Evolutionary conservation across 768 basidiomycete species (phyloP), one percentile per base, ranked within the genome.

Genomic region (Panus rudis): DNA sequence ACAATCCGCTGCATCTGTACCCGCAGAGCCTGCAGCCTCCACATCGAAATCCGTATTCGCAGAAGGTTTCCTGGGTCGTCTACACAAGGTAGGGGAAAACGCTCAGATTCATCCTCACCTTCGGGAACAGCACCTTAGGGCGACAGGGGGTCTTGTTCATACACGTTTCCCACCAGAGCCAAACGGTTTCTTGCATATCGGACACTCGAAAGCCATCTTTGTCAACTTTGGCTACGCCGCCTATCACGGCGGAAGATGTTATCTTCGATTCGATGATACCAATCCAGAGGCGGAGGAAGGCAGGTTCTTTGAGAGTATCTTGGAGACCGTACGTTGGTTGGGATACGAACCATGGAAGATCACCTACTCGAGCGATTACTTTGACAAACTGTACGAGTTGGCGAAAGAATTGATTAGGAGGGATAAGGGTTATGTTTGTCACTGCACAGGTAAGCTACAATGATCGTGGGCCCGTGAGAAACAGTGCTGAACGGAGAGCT

Each of bases 131-230:
- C 96, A 99, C 59, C 67, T 98, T 30, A 72, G 77, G 6, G 72
- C 71, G 4, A 98, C 96, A 1, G 76, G 75, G 12, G 89, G 92
- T 6, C 69, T 76, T 39, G 93, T 98, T 4, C 84, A 83, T 68
- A 99, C 96, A 10, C 89, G 96, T 28, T 99, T 99, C 66, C 96
- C 96, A 20, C 96, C 96, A 2, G 96, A 99, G 65, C 96, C 96
- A 3, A 99, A 99, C 59, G 96, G 96, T 11, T 98, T 77, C 65
- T 73, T 98, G 30, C 96, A 92, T 55, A 84, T 91, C 52, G 94
- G 94, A 3, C 96, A 99, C 58, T 97, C 93, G 39, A 99, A 99
- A 60, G 94, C 96, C 3, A 97, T 99, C 56, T 94, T 96, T 55
- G 82, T 98, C 48, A 88, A 93, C 63, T 99, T 98, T 61, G 96